These are phyloP conservation scores for Populus simonii DNA, from an alignment of 345 rosid genomes.

Conservation along the genomic window DNA sequence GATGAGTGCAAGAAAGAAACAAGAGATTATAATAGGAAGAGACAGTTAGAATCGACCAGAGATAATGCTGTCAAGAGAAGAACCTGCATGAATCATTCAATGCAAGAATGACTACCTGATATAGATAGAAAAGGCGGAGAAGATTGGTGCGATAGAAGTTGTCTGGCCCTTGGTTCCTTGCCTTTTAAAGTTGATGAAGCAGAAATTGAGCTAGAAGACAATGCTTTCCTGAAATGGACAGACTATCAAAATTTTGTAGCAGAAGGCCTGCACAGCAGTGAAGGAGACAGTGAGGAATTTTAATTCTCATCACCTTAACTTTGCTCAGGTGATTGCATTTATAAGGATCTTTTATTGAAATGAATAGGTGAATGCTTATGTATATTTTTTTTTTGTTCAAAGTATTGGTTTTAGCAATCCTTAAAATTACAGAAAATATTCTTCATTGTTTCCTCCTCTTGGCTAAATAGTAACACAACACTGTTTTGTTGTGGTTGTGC, in stretches of 20 bases:
- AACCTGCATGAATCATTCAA: conserved; percentile 4
- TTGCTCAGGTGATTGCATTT: conserved; percentile 13
- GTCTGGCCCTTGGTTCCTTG: not conserved
- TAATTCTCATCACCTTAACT: not conserved
- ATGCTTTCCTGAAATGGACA: conserved; percentile 5
- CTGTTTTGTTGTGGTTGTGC: not conserved
- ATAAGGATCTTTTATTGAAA: not conserved
- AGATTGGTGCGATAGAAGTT: not conserved
- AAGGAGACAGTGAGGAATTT: not conserved
- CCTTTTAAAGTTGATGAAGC: not conserved
- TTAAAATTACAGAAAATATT: too few relatives aligned
- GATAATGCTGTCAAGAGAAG: conserved; percentile 2
- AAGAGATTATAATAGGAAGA: not conserved
- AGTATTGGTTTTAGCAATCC: too few relatives aligned
- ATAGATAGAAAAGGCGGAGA: not conserved
- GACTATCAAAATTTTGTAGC: conserved; percentile 8
- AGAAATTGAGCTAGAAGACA: conserved; percentile 1
- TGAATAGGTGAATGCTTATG: not conserved
- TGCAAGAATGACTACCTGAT: not conserved
- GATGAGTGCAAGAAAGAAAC: not conserved
- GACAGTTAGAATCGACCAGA: not conserved
- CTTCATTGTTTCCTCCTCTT: not conserved
- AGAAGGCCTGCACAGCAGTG: not conserved
- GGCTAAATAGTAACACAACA: not conserved
- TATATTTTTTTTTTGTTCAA: not conserved